These are phyloP conservation scores for Globisporangium irregulare DNA, from an alignment of 352 stramenopile species.

Conservation along the genomic window DNA sequence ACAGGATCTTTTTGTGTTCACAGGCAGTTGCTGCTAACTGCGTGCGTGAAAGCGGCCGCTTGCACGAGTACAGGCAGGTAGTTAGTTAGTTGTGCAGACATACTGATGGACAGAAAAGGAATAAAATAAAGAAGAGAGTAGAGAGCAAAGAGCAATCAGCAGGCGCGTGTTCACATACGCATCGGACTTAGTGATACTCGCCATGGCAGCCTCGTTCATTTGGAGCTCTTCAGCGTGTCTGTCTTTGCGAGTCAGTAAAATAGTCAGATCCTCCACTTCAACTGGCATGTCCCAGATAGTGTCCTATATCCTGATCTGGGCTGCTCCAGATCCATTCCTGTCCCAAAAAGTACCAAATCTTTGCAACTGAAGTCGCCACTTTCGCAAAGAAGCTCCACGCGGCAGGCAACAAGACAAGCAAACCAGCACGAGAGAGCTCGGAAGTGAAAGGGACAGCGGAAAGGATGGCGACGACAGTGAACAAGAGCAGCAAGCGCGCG, in stretches of 20 bases:
- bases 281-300: not conserved
- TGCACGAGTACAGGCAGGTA: not conserved
- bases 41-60: no score
- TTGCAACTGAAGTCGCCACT: not conserved
- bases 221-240: not conserved
- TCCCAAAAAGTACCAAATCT: slow-evolving; percentile 7
- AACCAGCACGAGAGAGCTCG: not conserved
- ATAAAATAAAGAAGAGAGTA: not conserved
- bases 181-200: not conserved
- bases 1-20: not conserved
- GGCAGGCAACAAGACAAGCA: slow-evolving; percentile 6
- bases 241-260: not conserved
- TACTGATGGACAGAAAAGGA: not conserved
- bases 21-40: no score
- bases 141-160: not conserved
- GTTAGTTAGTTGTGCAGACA: not conserved
- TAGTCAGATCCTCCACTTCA: not conserved
- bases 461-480: slow-evolving; percentile 1
- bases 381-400: slow-evolving; percentile 4
- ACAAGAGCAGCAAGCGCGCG: slow-evolving; percentile 11
- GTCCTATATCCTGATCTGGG: not conserved
- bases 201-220: not conserved
- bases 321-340: not conserved
- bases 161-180: not conserved
- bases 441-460: not conserved